A percentile compares a stretch with the other conserved stretches of the same genome.
Conservation (phyloP, 2,329 filamentous ascomycete species). For the Chrysosporium keratinophilum region DNA sequence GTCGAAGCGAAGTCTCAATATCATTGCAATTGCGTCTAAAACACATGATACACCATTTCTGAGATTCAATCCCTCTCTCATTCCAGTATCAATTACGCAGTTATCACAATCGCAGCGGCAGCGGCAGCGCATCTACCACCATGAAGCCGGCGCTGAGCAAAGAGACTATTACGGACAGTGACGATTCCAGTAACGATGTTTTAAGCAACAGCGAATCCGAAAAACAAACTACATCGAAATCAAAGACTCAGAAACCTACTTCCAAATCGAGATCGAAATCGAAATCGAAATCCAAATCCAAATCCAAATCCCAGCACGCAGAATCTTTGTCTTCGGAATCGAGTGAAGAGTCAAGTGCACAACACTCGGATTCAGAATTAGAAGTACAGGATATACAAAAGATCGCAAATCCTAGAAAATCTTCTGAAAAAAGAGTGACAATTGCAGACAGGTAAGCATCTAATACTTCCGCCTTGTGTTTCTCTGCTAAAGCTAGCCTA, state of each 20-base stretch:
- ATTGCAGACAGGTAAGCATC: slow-evolving; percentile 12
- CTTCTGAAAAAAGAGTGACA: slow-evolving; percentile 11
- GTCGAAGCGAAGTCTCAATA: too few species aligned
- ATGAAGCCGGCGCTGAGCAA: slow-evolving; percentile 18
- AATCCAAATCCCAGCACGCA: background rate
- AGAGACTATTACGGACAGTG: slow-evolving; percentile 18
- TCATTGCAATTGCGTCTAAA: background rate
- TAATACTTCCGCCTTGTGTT: background rate
- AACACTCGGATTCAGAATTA: slow-evolving; percentile 9
- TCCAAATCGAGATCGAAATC: slow-evolving; percentile 15
- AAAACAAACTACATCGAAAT: slow-evolving; percentile 8
- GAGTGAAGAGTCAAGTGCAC: background rate
- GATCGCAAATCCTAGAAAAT: background rate
- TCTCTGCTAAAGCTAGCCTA: slow-evolving; percentile 1
- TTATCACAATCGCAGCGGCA: background rate
- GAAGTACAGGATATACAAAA: slow-evolving; percentile 2
- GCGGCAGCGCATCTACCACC: background rate
- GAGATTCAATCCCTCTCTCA: background rate
- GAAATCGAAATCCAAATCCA: slow-evolving; percentile 8
- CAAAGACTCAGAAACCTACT: slow-evolving; percentile 15
- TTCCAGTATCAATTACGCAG: background rate
- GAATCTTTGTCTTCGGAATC: background rate
- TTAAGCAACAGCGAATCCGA: slow-evolving; percentile 20
- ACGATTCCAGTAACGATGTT: slow-evolving; percentile 17
- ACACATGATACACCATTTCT: too few species aligned